phyloP scores from a whole-genome alignment of 495 filamentous ascomycete species.

The Penicillium egyptiacum region DNA sequence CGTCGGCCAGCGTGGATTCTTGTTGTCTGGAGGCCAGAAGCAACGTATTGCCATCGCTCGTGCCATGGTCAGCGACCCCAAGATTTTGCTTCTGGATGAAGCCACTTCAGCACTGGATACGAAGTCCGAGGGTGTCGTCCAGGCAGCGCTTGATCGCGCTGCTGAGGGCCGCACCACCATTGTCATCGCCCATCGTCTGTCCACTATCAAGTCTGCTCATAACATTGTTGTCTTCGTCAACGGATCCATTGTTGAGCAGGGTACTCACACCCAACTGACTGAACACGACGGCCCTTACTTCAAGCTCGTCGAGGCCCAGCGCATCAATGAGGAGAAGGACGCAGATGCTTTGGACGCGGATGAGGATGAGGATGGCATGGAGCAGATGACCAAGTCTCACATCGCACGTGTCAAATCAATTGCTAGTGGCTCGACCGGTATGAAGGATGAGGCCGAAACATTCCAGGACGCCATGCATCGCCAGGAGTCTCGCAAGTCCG shows the following conservation, averaged over 20 bases:
- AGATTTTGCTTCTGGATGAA: slow-evolving; percentile 91
- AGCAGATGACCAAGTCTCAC: slow-evolving; percentile 24
- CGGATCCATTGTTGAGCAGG: slow-evolving; percentile 86
- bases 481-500: slow-evolving; percentile 62
- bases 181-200: slow-evolving; percentile 91
- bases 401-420: slow-evolving; percentile 34
- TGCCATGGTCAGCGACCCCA: slow-evolving; percentile 91
- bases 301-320: slow-evolving; percentile 76
- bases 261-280: slow-evolving; percentile 72
- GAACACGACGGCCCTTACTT: slow-evolving; percentile 62
- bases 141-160: slow-evolving; percentile 86
- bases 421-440: slow-evolving; percentile 26
- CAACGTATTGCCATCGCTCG: slow-evolving; percentile 89
- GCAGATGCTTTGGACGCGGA: slow-evolving; percentile 40
- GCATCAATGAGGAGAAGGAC: slow-evolving; percentile 67
- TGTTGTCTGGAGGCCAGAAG: slow-evolving; percentile 93
- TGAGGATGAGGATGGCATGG: slow-evolving; percentile 33
- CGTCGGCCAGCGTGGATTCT: slow-evolving; percentile 90
- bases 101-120: slow-evolving; percentile 95
- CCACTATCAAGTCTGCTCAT: slow-evolving; percentile 88
- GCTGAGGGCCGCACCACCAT: slow-evolving; percentile 92
- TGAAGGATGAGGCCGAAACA: slow-evolving; percentile 25
- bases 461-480: slow-evolving; percentile 36
- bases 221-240: slow-evolving; percentile 93
- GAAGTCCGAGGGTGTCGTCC: slow-evolving; percentile 91